Evolutionary conservation across 2,329 filamentous ascomycete species (phyloP).

Genomic region (Cercospora nicotianae): DNA sequence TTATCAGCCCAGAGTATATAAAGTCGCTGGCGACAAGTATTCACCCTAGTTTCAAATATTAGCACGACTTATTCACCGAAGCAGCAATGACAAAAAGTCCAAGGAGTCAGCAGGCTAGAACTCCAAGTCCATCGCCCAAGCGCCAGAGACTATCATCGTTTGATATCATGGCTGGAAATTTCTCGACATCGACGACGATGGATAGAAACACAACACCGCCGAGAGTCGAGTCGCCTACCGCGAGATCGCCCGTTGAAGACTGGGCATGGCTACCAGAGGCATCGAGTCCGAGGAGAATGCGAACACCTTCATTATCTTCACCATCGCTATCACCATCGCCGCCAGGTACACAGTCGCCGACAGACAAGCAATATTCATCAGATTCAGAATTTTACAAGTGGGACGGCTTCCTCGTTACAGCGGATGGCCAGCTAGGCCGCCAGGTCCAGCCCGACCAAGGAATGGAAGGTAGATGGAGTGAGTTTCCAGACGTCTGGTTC

Average conservation of each 20-base stretch:
- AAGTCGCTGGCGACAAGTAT: not conserved
- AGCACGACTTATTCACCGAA: not conserved
- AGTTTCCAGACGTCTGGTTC: slow-evolving; percentile 6
- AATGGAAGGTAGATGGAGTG: not conserved
- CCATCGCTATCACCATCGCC: not conserved
- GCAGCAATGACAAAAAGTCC: not conserved
- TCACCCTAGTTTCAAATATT: not conserved
- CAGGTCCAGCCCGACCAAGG: not conserved
- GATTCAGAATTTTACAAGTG: not conserved
- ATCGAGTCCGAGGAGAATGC: not conserved
- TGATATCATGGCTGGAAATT: not conserved
- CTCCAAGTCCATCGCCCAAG: not conserved
- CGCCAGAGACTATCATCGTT: not conserved
- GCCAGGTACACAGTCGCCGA: not conserved
- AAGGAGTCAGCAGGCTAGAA: not conserved
- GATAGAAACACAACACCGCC: not conserved
- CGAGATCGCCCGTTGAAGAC: not conserved
- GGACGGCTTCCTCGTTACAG: not conserved
- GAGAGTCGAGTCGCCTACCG: not conserved
- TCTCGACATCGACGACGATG: not conserved
- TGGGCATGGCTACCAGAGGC: not conserved
- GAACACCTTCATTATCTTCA: not conserved
- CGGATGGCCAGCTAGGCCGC: not conserved
- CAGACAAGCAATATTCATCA: not conserved
- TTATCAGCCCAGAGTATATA: not conserved